Evolutionary conservation across 2,329 filamentous ascomycete species (phyloP).

Genomic region (Clonostachys rhizophaga): DNA sequence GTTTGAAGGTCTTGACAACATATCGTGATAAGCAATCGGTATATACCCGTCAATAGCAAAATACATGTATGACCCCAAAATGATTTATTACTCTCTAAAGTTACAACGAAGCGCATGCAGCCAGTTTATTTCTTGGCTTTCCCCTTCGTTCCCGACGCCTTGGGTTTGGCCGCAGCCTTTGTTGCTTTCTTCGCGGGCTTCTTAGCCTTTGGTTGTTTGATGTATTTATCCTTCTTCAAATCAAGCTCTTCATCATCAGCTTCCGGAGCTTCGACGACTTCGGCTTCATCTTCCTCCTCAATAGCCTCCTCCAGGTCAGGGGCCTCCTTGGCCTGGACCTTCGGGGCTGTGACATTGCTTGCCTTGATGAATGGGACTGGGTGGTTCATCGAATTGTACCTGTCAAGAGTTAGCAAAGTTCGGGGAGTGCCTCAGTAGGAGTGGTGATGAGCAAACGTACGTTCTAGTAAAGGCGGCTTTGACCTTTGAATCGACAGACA

Average conservation of each 20-base stretch:
- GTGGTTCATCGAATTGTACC: constrained; percentile 82
- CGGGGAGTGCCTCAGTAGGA: too few species aligned
- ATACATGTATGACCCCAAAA: too few species aligned
- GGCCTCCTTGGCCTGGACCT: constrained; percentile 67
- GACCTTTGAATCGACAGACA: constrained; percentile 78
- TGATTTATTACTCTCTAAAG: too few species aligned
- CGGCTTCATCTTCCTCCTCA: constrained; percentile 82
- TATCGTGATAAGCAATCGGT: too few species aligned
- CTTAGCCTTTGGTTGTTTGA: constrained; percentile 77
- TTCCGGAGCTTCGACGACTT: constrained; percentile 49
- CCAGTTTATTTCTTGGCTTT: constrained; percentile 38
- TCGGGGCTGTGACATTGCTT: constrained; percentile 67
- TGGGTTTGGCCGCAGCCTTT: constrained; percentile 32
- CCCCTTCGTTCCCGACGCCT: constrained; percentile 31
- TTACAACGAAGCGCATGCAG: too few species aligned
- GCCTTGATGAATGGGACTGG: constrained; percentile 97
- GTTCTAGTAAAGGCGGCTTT: constrained; percentile 86
- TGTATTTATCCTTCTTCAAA: constrained; percentile 91
- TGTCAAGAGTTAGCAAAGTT: constrained; percentile 24
- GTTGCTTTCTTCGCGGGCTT: constrained; percentile 42
- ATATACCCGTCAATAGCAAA: too few species aligned
- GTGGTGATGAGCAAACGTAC: constrained; percentile 45
- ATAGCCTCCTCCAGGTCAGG: constrained; percentile 96
- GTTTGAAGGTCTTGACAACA: too few species aligned
- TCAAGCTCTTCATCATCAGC: constrained; percentile 69